Conservation (phyloP, 1,139 yeast species). For the Meyerozyma guilliermondii region DNA sequence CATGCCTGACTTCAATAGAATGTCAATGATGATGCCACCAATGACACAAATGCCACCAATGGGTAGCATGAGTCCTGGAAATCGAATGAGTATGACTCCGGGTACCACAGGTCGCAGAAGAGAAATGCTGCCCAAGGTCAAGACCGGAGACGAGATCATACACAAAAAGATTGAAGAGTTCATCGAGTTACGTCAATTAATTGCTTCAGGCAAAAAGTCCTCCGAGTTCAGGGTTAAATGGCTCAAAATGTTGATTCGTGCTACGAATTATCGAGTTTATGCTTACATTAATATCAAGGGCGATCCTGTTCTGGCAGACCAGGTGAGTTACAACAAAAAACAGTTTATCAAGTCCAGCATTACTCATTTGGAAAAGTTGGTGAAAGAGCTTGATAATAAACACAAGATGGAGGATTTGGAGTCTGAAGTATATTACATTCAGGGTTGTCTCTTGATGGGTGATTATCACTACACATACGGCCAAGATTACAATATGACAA, state of each 20-base stretch:
- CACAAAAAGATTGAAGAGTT: constrained; percentile 33
- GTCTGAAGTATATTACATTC: constrained; percentile 28
- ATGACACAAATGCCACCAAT: constrained; percentile 8
- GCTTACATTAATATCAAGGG: constrained; percentile 43
- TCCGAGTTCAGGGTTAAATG: constrained; percentile 40
- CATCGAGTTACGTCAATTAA: constrained; percentile 28
- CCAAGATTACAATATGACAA: constrained; percentile 35
- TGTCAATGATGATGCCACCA: constrained; percentile 10
- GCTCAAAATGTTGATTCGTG: constrained; percentile 41
- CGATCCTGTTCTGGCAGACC: constrained; percentile 30
- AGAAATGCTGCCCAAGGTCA: constrained; percentile 6
- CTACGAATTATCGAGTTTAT: constrained; percentile 37
- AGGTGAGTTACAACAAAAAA: constrained; percentile 27
- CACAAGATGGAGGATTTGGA: constrained; percentile 36
- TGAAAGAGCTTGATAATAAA: constrained; percentile 31
- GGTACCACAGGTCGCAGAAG: constrained; percentile 7
- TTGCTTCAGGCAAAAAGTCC: constrained; percentile 42
- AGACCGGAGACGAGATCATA: constrained; percentile 19
- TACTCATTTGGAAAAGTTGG: constrained; percentile 34
- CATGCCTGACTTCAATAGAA: constrained; percentile 2
- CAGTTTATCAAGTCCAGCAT: constrained; percentile 37
- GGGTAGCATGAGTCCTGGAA: constrained; percentile 4
- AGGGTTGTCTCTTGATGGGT: constrained; percentile 37
- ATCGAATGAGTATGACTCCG: constrained; percentile 3
- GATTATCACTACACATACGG: constrained; percentile 27